Base-by-base conservation (phyloP, 208 protist species). In the Trypanosomatidae sp. region DNA sequence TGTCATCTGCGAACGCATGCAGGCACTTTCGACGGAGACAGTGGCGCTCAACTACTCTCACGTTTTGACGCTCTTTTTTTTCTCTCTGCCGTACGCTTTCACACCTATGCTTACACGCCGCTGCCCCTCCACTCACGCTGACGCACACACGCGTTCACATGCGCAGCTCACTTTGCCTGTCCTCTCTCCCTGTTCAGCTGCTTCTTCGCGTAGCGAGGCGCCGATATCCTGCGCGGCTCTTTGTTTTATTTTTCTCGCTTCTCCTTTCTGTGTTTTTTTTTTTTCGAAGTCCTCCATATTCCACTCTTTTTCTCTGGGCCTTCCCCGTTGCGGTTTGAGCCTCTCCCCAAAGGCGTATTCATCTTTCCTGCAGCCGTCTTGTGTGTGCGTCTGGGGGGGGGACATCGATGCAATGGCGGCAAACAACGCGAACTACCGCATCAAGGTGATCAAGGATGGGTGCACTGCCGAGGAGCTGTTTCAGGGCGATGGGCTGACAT, bases 401-500 rank as follows among this genome's bases (percentile, higher is more conserved):
- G 43, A 7, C 9, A 36, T 36, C 46, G 33, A 58, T 58, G 78
- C 41, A 44, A 86, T 71, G 56, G 82, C 73, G 60, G 15, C 69
- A 30, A 84, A 81, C 33, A 74, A 85, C 70, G 58, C 71, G 19
- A 85, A 90, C 73, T 83, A 91, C 47, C 90, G 90, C 70, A 77
- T 76, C 60, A 94, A 95, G 77, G 93, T 85, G 36, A 86, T 96
- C 66, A 73, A 82, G 55, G 95, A 98, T 87, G 95, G 95, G 44
- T 67, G 71, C 44, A 87, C 90, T 19, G 94, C 92, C 17, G 92
- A 96, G 81, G 86, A 97, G 67, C 71, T 98, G 22, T 97, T 98
- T 56, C 28, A 76, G n/a, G 71, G 79, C 52, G 86, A 93, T 36
- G 95, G 94, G 1, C 89, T 97, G 33, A 97, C 95, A 25, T 98